Evolutionary conservation across 1,284 basidiomycete species (phyloP).

Genomic region (Heterobasidion occidentale): DNA sequence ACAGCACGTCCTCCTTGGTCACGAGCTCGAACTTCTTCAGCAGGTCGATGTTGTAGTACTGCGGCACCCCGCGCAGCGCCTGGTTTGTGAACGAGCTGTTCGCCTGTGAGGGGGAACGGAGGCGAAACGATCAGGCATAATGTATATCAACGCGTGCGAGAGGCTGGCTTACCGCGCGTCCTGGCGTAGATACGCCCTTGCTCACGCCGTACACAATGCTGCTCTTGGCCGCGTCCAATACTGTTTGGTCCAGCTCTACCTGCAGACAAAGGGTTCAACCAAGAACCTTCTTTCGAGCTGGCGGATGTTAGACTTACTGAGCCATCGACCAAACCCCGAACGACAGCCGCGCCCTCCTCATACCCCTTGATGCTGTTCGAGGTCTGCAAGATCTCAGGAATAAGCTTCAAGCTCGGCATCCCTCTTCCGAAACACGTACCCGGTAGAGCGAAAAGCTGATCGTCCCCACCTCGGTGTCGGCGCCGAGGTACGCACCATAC

Average conservation of each 20-base stretch:
- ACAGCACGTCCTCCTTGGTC: slow-evolving; percentile 70
- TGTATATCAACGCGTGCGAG: background rate
- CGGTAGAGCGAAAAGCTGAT: slow-evolving; percentile 80
- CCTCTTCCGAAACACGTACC: slow-evolving; percentile 35
- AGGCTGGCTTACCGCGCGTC: slow-evolving; percentile 60
- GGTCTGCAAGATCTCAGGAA: slow-evolving; percentile 38
- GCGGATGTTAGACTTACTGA: slow-evolving; percentile 48
- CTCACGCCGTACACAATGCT: slow-evolving; percentile 84
- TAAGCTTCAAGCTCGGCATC: background rate
- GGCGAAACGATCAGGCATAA: background rate
- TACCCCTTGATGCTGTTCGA: slow-evolving; percentile 86
- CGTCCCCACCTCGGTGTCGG: slow-evolving; percentile 80
- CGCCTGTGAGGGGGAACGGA: slow-evolving; percentile 39
- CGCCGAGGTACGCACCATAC: slow-evolving; percentile 80
- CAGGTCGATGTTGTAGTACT: slow-evolving; percentile 67
- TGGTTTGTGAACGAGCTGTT: slow-evolving; percentile 80
- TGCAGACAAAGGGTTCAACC: slow-evolving; percentile 22
- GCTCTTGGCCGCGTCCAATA: slow-evolving; percentile 88
- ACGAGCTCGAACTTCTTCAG: slow-evolving; percentile 76
- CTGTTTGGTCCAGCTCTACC: slow-evolving; percentile 78
- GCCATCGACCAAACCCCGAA: slow-evolving; percentile 71
- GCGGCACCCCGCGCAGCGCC: slow-evolving; percentile 73
- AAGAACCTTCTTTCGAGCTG: background rate
- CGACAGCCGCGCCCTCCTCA: slow-evolving; percentile 70
- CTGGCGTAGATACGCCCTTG: slow-evolving; percentile 76